phyloP scores from a whole-genome alignment of 2,329 filamentous ascomycete genomes.

The Cladophialophora chaetospira region DNA sequence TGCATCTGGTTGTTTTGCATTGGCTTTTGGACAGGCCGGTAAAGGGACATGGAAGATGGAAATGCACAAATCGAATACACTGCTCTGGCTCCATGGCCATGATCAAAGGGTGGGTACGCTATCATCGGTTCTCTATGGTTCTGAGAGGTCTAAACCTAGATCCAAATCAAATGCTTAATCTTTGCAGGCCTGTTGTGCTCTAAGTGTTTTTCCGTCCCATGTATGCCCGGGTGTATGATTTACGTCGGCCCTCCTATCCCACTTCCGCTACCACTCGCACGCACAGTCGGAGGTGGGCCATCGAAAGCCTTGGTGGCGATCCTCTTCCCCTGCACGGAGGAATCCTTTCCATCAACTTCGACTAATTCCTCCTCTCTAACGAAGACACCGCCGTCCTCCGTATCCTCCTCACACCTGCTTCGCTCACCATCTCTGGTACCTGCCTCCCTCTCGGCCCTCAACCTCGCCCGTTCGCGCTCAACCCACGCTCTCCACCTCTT shows the following conservation, averaged over 20 bases:
- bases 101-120: too few species aligned
- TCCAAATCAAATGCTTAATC: not conserved
- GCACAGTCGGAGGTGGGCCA: not conserved
- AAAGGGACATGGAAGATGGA: too few species aligned
- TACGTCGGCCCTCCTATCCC: not conserved
- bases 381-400: not conserved
- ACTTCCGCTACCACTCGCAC: not conserved
- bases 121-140: too few species aligned
- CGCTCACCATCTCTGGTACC: too few species aligned
- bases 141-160: too few species aligned
- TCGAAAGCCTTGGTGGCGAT: conserved; percentile 7
- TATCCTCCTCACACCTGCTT: not conserved
- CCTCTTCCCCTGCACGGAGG: not conserved
- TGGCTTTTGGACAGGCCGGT: too few species aligned
- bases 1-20: too few species aligned
- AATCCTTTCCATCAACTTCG: not conserved
- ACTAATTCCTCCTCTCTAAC: conserved; percentile 14
- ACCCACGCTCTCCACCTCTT: conserved; percentile 72
- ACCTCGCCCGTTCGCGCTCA: conserved; percentile 39
- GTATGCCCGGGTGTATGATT: not conserved
- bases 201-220: too few species aligned
- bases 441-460: conserved; percentile 7
- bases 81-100: too few species aligned
- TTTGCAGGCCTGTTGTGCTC: too few species aligned
- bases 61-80: too few species aligned